These are phyloP conservation scores for Chytriomyces confervae DNA, from an alignment of 192 early-diverging fungal species.

Conservation along the genomic window DNA sequence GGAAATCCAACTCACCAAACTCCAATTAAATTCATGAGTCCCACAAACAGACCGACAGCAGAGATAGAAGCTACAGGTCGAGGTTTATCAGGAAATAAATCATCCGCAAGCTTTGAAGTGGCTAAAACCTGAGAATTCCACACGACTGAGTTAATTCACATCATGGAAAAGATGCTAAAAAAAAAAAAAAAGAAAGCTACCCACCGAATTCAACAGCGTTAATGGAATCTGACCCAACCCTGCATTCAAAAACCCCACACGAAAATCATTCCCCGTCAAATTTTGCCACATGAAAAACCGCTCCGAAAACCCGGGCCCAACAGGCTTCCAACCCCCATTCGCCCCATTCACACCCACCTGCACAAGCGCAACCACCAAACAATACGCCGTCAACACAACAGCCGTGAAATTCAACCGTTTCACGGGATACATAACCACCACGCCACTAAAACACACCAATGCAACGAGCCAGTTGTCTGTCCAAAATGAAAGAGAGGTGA, in stretches of 20 bases:
- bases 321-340: neutral
- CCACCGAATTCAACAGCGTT: constrained; percentile 83
- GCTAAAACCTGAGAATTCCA: constrained; percentile 58
- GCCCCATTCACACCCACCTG: neutral
- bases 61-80: constrained; percentile 37
- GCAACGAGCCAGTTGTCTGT: constrained; percentile 66
- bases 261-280: constrained; percentile 64
- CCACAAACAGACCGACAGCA: constrained; percentile 66
- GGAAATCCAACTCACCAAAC: constrained; percentile 73
- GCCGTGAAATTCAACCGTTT: constrained; percentile 31
- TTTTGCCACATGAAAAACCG: constrained; percentile 16
- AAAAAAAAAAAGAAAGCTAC: neutral
- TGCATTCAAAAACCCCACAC: constrained; percentile 76
- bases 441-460: neutral
- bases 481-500: constrained; percentile 46
- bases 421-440: constrained; percentile 7
- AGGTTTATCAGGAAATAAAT: constrained; percentile 75
- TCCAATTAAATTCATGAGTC: constrained; percentile 80
- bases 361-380: constrained; percentile 14
- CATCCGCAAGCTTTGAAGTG: constrained; percentile 73
- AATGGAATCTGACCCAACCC: constrained; percentile 87
- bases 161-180: neutral
- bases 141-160: neutral
- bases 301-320: constrained; percentile 22
- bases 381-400: constrained; percentile 20